Percentiles rank a stretch among this genome's conserved stretches.
These are phyloP conservation scores for Quercus agrifolia DNA, from an alignment of 306 rosid species.

Conservation along the genomic window DNA sequence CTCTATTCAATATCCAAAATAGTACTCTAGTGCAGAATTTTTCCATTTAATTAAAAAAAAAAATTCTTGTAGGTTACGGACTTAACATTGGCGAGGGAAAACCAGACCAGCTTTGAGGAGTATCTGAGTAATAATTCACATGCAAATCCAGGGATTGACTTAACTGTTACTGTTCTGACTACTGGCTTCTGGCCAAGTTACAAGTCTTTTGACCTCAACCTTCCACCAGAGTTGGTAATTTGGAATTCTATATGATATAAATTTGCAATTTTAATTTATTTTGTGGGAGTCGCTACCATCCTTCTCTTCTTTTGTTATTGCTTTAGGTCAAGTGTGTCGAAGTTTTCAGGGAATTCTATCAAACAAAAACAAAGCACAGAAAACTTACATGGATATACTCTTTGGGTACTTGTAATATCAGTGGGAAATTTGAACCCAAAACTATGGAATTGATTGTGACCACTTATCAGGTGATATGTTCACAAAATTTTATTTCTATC, in stretches of 20 bases:
- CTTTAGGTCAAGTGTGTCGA: constrained; percentile 79
- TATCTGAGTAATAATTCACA: constrained; percentile 44
- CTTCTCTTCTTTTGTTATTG: neutral
- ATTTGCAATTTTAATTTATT: neutral
- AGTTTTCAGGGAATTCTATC: constrained; percentile 72
- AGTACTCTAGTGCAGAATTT: neutral
- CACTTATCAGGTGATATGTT: constrained; percentile 60
- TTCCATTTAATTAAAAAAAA: neutral
- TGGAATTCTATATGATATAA: neutral
- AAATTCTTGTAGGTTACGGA: constrained; percentile 50
- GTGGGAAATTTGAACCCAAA: constrained; percentile 70
- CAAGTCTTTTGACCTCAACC: too few relatives aligned
- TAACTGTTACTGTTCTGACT: too few relatives aligned
- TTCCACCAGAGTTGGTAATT: constrained; percentile 63
- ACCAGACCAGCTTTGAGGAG: constrained; percentile 64
- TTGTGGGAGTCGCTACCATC: neutral
- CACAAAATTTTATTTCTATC: neutral
- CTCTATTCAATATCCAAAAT: neutral
- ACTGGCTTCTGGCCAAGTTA: too few relatives aligned
- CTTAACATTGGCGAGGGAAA: constrained; percentile 69
- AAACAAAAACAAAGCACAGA: constrained; percentile 58
- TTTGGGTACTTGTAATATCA: constrained; percentile 70
- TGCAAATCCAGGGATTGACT: constrained; percentile 66
- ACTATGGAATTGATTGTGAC: constrained; percentile 72
- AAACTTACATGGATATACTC: constrained; percentile 93